phyloP scores from a whole-genome alignment of 1,284 basidiomycete genomes.

The Apiotrichum veenhuisii region DNA sequence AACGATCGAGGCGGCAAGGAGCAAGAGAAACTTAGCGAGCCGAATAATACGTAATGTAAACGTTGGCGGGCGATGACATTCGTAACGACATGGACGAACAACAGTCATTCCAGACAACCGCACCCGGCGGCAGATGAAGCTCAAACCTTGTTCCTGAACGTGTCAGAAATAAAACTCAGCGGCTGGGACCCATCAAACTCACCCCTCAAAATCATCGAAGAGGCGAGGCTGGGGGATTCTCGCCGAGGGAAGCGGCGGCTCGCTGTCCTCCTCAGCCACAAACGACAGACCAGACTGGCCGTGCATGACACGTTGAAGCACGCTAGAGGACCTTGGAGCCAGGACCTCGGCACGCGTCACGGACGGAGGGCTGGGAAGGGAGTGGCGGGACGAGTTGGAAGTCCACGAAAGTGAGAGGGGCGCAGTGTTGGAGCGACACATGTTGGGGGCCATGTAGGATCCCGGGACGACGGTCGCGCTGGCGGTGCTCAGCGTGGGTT shows the following conservation, averaged over 20 bases:
- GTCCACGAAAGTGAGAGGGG: not conserved
- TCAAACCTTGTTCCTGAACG: too few species aligned
- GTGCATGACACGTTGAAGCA: not conserved
- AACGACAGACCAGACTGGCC: constrained; percentile 2
- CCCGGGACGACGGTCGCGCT: not conserved
- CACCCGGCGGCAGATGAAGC: too few species aligned
- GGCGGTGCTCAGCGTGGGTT: too few species aligned
- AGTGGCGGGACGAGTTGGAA: not conserved
- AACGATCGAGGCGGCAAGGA: too few species aligned
- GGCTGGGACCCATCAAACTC: not conserved
- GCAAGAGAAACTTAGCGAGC: too few species aligned
- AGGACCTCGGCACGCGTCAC: not conserved
- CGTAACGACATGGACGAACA: too few species aligned
- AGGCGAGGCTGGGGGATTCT: not conserved
- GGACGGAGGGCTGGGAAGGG: not conserved
- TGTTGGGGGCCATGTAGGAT: not conserved
- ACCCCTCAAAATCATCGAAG: not conserved
- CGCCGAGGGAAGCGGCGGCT: not conserved
- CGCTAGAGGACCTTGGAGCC: not conserved
- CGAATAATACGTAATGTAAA: too few species aligned
- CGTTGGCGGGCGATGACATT: too few species aligned
- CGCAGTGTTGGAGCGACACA: not conserved
- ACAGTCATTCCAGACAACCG: too few species aligned
- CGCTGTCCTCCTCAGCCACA: not conserved
- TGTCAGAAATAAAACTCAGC: too few species aligned